A percentile compares a stretch with the other conserved stretches of the same genome.
Evolutionary conservation across 257 asterid species (phyloP).

Genomic region (Rauvolfia tetraphylla): DNA sequence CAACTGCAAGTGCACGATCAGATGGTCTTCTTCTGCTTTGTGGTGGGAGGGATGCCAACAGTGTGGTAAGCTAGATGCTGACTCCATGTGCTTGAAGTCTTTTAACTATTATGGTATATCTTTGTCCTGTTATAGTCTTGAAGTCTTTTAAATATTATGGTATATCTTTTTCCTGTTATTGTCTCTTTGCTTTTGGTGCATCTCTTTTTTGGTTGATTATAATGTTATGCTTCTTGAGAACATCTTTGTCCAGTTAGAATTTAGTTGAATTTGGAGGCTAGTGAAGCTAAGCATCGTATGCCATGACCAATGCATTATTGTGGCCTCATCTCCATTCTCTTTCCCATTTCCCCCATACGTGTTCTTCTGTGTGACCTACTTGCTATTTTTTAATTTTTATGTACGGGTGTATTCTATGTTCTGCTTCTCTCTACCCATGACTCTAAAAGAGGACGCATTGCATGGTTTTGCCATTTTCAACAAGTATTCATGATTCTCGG

Average conservation of each 20-base stretch:
- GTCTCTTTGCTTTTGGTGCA: background rate
- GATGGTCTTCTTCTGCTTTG: constrained; percentile 99
- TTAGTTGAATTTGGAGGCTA: background rate
- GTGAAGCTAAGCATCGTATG: background rate
- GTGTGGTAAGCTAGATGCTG: constrained; percentile 67
- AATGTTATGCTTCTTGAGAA: background rate
- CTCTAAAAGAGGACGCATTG: background rate
- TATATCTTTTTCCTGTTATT: background rate
- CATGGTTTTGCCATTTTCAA: background rate
- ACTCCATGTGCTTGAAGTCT: constrained; percentile 7
- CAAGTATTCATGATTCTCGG: background rate
- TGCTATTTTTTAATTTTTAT: background rate
- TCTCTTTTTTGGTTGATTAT: background rate
- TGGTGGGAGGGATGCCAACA: constrained; percentile 98
- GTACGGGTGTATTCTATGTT: background rate
- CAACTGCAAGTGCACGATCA: constrained; percentile 99
- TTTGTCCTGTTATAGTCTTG: too few species aligned
- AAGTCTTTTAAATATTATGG: background rate
- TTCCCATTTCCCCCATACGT: background rate
- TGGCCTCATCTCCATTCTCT: background rate
- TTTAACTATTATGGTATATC: background rate
- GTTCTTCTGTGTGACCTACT: background rate
- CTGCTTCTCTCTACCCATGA: background rate
- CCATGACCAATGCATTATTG: background rate
- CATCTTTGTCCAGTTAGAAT: background rate